Evolutionary conservation across 352 stramenopile genomes (phyloP).

Genomic region (Pseudoperonospora humuli): DNA sequence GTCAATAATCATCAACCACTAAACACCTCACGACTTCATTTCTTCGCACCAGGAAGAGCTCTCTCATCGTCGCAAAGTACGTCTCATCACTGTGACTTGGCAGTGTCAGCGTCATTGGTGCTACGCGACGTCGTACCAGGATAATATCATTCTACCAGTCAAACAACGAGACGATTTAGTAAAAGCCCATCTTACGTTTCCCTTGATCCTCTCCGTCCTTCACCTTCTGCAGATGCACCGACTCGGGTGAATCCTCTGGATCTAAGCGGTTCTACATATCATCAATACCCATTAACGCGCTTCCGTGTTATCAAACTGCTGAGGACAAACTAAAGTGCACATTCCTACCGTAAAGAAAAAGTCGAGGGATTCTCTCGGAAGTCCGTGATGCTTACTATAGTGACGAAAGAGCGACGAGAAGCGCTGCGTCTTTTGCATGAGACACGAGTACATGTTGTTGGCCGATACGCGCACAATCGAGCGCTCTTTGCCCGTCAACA

Average conservation of each 20-base stretch:
- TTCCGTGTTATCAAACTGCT: no score
- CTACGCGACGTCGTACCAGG: slow-evolving; percentile 52
- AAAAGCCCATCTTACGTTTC: no score
- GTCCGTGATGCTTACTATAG: slow-evolving; percentile 97
- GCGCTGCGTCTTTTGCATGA: slow-evolving; percentile 98
- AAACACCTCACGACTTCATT: background rate
- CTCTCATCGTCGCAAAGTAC: slow-evolving; percentile 72
- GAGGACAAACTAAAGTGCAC: no score
- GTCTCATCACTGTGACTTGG: slow-evolving; percentile 56
- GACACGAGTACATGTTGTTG: slow-evolving; percentile 90
- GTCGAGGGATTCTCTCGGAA: slow-evolving; percentile 94
- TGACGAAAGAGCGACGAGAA: slow-evolving; percentile 97
- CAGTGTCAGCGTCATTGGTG: slow-evolving; percentile 27
- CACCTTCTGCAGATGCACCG: slow-evolving; percentile 78
- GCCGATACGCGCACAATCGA: slow-evolving; percentile 77
- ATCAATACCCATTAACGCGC: no score
- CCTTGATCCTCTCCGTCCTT: background rate
- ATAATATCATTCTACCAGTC: slow-evolving; percentile 74
- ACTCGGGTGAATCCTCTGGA: slow-evolving; percentile 77
- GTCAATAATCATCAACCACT: background rate
- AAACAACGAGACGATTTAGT: background rate
- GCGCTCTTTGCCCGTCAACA: slow-evolving; percentile 67
- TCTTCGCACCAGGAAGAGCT: slow-evolving; percentile 47
- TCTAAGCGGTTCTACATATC: slow-evolving; percentile 71
- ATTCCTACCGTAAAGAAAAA: slow-evolving; percentile 92